Conservation (phyloP, 768 basidiomycete genomes). For the Candolleomyces eurysporus region DNA sequence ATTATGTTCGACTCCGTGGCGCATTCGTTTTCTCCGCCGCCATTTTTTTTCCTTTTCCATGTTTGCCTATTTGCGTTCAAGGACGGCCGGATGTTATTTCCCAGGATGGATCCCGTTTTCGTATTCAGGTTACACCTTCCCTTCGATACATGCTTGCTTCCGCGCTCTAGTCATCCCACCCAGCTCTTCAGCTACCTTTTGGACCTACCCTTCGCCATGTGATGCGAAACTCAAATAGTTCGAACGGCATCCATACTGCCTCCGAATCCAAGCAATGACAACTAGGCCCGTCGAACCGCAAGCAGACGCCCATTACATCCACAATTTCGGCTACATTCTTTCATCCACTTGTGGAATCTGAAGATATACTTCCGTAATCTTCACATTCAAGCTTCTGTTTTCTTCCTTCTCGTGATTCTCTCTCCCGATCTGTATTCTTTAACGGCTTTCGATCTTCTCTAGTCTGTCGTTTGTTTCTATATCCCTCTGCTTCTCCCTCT, state of each 20-base stretch:
- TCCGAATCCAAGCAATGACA: neutral
- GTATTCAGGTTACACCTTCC: neutral
- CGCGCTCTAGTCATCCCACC: no score
- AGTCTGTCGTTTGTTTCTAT: no score
- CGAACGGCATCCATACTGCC: neutral
- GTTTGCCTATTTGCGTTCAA: no score
- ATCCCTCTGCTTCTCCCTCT: no score
- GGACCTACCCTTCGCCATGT: neutral
- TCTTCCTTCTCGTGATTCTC: neutral
- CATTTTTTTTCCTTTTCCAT: neutral
- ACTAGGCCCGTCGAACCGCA: neutral
- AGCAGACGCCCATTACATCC: neutral
- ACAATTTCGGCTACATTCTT: neutral
- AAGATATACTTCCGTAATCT: neutral
- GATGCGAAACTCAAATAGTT: neutral
- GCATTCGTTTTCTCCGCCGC: neutral
- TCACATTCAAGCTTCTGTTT: neutral
- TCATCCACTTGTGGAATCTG: neutral
- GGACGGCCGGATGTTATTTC: neutral
- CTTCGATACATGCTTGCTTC: neutral
- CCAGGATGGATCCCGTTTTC: neutral
- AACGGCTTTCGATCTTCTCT: no score
- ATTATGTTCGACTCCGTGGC: neutral
- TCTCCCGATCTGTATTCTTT: no score
- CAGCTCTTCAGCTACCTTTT: neutral